Base-by-base conservation (phyloP, 2,329 filamentous ascomycete species). In the Bimuria novae-zelandiae region DNA sequence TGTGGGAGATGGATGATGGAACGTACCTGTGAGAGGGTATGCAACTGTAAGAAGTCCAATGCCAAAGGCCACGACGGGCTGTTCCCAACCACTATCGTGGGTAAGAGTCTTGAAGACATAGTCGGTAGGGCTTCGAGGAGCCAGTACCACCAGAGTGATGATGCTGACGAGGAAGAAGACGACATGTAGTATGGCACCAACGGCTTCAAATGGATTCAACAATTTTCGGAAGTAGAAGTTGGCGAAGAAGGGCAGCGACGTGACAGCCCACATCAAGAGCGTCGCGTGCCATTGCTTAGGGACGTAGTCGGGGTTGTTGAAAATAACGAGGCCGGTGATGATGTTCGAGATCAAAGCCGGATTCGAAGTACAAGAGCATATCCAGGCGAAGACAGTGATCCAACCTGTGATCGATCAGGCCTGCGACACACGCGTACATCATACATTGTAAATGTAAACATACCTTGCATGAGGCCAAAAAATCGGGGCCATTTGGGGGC, bases 141-240 rank as follows among this genome's bases (percentile, higher is more conserved):
- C 75, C 54, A 78, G 67, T 2, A 74, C 72, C 57, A 72, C 74
- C 7, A 82, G 61, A 3, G 75, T 72, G 35, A 79, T 74, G 16
- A 82, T 67, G 54, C 79, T 76, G 3, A 73, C 78, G 51, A 82
- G 75, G 58, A 82, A 78, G 14, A 79, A 80, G 11, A 76, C 58
- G 8, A 81, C 67, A 51, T 82, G 79, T 8, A 80, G 56, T 22
- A 79, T 66, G 4, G 79, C 68, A 14, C 79, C 70, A 7, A 76
- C 54, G 1, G 75, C 73, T 57, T 83, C 80, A 29, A 80, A 62
- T 2, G 70, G 57, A 3, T 77, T 80, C 5, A 82, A 66, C 1
- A 76, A 50, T 10, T 65, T 72, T 2, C 74, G 75, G 10, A 76
- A 68, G 35, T 77, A 69, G 12, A 75, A 74, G 59, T 82, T 82